These are phyloP conservation scores for Termitomyces sp. DNA, from an alignment of 768 basidiomycete genomes.

Conservation along the genomic window DNA sequence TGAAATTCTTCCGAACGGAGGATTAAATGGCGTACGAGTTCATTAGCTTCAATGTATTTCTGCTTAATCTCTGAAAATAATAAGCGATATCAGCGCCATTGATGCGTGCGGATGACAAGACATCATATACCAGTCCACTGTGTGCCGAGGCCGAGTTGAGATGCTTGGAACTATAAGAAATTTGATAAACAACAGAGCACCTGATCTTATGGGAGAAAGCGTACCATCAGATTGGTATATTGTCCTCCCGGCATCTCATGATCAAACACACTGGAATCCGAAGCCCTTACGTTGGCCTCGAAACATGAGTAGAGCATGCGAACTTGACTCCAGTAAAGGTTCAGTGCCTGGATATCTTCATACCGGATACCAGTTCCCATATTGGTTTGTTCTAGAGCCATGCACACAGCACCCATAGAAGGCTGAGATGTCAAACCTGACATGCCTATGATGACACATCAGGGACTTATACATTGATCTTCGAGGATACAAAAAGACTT, in stretches of 20 bases:
- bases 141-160: constrained; percentile 93
- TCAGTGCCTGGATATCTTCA: constrained; percentile 94
- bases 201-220: background rate
- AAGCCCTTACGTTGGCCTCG: constrained; percentile 96
- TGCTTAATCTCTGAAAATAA: constrained; percentile 77
- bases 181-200: constrained; percentile 11
- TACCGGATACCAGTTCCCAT: constrained; percentile 96
- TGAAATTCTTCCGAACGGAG: constrained; percentile 1
- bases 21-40: constrained; percentile 56
- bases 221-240: constrained; percentile 89
- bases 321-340: constrained; percentile 97
- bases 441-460: constrained; percentile 59
- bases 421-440: constrained; percentile 98
- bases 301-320: constrained; percentile 94
- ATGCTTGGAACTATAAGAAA: constrained; percentile 85
- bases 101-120: constrained; percentile 6
- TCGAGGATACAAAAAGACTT: constrained; percentile 22
- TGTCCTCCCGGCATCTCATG: constrained; percentile 99
- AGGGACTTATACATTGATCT: constrained; percentile 6
- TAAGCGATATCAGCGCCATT: constrained; percentile 5
- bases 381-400: constrained; percentile 90
- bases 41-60: constrained; percentile 98
- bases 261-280: constrained; percentile 97
- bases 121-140: constrained; percentile 76
- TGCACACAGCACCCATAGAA: constrained; percentile 96